Conservation (phyloP, 2,329 filamentous ascomycete genomes). For the Kalaharituber pfeilii region DNA sequence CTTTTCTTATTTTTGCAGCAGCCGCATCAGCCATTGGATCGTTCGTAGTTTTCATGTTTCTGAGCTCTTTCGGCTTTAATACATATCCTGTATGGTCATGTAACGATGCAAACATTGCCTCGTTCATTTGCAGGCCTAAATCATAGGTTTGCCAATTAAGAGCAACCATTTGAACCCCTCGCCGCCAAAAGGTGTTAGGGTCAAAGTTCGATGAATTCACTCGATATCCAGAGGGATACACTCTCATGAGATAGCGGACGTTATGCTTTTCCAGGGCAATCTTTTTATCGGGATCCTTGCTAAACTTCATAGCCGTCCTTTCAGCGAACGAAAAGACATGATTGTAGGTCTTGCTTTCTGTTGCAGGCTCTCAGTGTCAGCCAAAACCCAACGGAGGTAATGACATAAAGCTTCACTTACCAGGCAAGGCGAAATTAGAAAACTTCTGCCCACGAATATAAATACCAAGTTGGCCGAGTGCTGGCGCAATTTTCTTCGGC, state of each 20-base stretch:
- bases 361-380: slow-evolving; percentile 2
- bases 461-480: slow-evolving; percentile 71
- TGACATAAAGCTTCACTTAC: slow-evolving; percentile 11
- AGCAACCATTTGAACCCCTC: slow-evolving; percentile 92
- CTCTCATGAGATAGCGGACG: slow-evolving; percentile 75
- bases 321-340: slow-evolving; percentile 95
- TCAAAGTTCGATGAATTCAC: slow-evolving; percentile 87
- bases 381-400: background rate
- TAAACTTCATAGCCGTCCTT: slow-evolving; percentile 66
- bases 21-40: slow-evolving; percentile 36
- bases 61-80: slow-evolving; percentile 73
- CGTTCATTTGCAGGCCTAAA: slow-evolving; percentile 85
- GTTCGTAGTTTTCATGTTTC: slow-evolving; percentile 47
- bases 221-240: slow-evolving; percentile 72
- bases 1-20: slow-evolving; percentile 44
- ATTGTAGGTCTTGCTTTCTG: slow-evolving; percentile 69
- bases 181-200: slow-evolving; percentile 80
- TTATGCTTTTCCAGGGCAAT: slow-evolving; percentile 74
- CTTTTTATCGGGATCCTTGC: slow-evolving; percentile 57
- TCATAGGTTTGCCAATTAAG: slow-evolving; percentile 98
- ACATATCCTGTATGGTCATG: slow-evolving; percentile 81
- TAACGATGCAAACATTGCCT: slow-evolving; percentile 90
- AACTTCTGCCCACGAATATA: slow-evolving; percentile 67
- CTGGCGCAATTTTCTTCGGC: slow-evolving; percentile 56
- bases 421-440: slow-evolving; percentile 34